These are phyloP conservation scores for Salix caprea DNA, from an alignment of 345 rosid species.

Conservation along the genomic window DNA sequence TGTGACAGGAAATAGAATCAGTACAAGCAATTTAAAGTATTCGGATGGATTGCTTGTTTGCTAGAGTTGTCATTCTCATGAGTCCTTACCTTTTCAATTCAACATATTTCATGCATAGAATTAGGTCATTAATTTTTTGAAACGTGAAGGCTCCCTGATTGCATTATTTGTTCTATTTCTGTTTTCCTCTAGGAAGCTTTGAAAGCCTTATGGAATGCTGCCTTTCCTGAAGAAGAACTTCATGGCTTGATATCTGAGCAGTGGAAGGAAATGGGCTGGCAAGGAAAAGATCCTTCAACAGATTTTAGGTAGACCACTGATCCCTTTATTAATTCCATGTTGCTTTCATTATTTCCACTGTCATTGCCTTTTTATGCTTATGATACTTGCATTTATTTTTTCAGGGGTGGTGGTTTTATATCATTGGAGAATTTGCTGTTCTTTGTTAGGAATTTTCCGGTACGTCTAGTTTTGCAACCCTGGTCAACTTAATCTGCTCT, in stretches of 20 bases:
- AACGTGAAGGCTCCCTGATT: background rate
- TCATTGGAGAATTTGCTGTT: conserved; percentile 92
- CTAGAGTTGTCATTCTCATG: background rate
- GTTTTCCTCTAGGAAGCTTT: conserved; percentile 66
- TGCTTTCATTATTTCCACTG: background rate
- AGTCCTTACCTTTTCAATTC: background rate
- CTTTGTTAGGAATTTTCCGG: conserved; percentile 86
- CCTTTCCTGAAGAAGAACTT: conserved; percentile 94
- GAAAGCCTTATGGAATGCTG: conserved; percentile 77
- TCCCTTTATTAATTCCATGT: background rate
- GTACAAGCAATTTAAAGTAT: background rate
- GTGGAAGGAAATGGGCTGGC: conserved; percentile 99
- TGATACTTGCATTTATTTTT: conserved; percentile 23
- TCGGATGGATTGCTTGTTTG: background rate
- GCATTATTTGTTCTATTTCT: conserved; percentile 10
- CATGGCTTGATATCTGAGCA: conserved; percentile 84
- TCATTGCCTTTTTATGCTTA: background rate
- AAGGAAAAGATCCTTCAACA: conserved; percentile 99
- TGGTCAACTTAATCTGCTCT: background rate
- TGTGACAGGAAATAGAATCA: background rate
- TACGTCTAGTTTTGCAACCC: conserved; percentile 22
- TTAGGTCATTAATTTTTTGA: background rate
- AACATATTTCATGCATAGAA: background rate
- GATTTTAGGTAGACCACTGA: conserved; percentile 69
- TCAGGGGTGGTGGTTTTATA: conserved; percentile 99